A percentile compares a stretch with the other conserved stretches of the same genome.
Evolutionary conservation across 164 flowering plant species (phyloP).

Genomic region (Magnolia kwangsiensis): DNA sequence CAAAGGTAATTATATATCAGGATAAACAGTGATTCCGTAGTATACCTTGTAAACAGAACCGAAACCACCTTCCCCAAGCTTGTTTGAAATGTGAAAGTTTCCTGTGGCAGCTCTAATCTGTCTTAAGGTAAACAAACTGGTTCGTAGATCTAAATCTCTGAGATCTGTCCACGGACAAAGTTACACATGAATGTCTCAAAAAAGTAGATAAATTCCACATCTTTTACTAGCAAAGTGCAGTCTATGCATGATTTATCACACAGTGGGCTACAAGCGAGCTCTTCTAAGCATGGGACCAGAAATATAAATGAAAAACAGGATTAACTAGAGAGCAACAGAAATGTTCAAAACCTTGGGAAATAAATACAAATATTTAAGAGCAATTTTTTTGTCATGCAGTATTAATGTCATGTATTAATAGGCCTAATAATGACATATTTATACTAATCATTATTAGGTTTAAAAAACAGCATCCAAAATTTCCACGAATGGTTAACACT

Average conservation of each 20-base stretch:
- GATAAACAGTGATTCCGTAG: background rate
- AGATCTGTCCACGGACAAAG: constrained; percentile 15
- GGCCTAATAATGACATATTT: too few relatives aligned
- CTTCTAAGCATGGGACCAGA: background rate
- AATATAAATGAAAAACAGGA: background rate
- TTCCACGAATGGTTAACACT: too few relatives aligned
- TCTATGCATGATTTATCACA: too few relatives aligned
- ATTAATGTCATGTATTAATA: too few relatives aligned
- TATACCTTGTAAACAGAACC: constrained; percentile 62
- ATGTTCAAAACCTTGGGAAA: too few relatives aligned
- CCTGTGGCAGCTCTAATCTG: constrained; percentile 51
- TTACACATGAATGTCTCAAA: background rate
- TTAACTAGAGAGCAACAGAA: too few relatives aligned
- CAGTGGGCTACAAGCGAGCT: too few relatives aligned
- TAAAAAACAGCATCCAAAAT: too few relatives aligned
- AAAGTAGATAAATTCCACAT: background rate
- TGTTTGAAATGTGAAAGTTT: constrained; percentile 40
- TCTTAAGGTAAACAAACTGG: constrained; percentile 31
- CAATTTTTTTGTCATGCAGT: too few relatives aligned
- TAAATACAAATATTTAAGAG: too few relatives aligned
- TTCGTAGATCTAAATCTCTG: constrained; percentile 31
- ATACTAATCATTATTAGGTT: too few relatives aligned
- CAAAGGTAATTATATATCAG: background rate
- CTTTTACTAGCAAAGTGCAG: background rate
- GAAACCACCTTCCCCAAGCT: constrained; percentile 68